These are phyloP conservation scores for Biscutella laevigata DNA, from an alignment of 441 rosid genomes.

Conservation along the genomic window DNA sequence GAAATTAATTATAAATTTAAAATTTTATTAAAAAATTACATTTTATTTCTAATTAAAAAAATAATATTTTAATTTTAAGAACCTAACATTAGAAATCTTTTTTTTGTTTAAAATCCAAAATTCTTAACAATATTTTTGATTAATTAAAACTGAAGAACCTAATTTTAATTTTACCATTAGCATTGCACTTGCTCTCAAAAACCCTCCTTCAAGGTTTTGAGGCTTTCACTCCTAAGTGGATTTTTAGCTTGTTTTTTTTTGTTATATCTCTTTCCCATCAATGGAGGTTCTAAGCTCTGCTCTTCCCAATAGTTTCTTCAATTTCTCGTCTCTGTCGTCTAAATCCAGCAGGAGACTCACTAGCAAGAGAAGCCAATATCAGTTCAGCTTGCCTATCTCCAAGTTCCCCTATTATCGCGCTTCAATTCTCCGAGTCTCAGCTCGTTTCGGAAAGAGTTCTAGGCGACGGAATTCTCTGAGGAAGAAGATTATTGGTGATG, in stretches of 20 bases:
- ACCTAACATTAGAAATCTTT: too few species aligned
- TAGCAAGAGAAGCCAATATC: constrained; percentile 19
- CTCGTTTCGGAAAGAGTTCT: constrained; percentile 44
- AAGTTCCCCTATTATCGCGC: constrained; percentile 16
- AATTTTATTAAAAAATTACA: too few species aligned
- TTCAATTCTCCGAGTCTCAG: constrained; percentile 35
- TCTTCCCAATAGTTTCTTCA: constrained; percentile 16
- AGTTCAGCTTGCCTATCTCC: constrained; percentile 23
- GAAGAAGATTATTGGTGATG: constrained; percentile 49
- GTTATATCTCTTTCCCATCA: background rate
- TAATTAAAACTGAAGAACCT: too few species aligned
- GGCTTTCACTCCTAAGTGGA: background rate
- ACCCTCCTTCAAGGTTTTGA: constrained; percentile 13
- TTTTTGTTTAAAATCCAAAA: too few species aligned
- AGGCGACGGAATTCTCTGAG: constrained; percentile 65
- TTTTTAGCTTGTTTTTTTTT: too few species aligned
- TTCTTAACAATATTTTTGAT: too few species aligned
- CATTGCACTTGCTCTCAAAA: too few species aligned
- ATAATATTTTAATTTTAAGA: too few species aligned
- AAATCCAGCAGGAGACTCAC: constrained; percentile 21
- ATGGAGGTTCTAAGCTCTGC: constrained; percentile 43
- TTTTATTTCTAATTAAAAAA: too few species aligned
- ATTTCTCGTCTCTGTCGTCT: constrained; percentile 28
- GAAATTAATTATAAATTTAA: too few species aligned
- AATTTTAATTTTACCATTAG: too few species aligned